Evolutionary conservation across 2,329 filamentous ascomycete genomes (phyloP), one percentile per base, ranked within the genome.

Genomic region (Paraphoma chrysanthemicola): DNA sequence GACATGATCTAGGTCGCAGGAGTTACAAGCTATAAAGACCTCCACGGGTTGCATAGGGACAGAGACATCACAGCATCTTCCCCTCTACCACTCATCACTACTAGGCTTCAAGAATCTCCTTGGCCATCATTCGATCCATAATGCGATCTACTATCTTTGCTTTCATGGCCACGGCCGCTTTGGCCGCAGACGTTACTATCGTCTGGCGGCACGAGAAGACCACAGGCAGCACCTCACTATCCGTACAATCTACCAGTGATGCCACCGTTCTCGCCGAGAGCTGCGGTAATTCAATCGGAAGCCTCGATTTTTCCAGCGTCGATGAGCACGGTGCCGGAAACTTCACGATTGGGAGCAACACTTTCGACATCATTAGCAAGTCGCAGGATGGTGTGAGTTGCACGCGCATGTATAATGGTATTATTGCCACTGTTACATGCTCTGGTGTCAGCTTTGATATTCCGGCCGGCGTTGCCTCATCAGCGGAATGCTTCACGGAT

Each of bases 151-250:
- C 33, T 11, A 11, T 44, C 41, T 33, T 47, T 39, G 54, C 44
- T 41, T 23, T 54, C n/a, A 39, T 29, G 43, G 44, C 51, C 44
- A 33, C 51, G 17, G 45, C 44, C 45, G 7, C 3, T 23, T 23
- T 54, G 44, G 36, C 54, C 54, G 7, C 44, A 39, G 41, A 54
- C 53, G 28, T 53, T 45, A 11, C 48, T 48, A 39, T 33, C 46
- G 23, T 33, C 56, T 43, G 44, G 51, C 51, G 51, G 14, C 44
- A 54, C 11, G 51, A 48, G 39, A 54, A 44, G 31, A 9, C 51
- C 14, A 30, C 51, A 23, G 50, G 50, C 3, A 53, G 50, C 33
- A 53, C 50, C 14, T 53, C 50, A 12, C 18, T 53, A 12, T 41
- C 42, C 17, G 30, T 53, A 12, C 50, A 47, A 14, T 28, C 30